A percentile compares a stretch with the other conserved stretches of the same genome.
These are phyloP conservation scores for Ochetophila trinervis DNA, from an alignment of 306 rosid species.

Conservation along the genomic window DNA sequence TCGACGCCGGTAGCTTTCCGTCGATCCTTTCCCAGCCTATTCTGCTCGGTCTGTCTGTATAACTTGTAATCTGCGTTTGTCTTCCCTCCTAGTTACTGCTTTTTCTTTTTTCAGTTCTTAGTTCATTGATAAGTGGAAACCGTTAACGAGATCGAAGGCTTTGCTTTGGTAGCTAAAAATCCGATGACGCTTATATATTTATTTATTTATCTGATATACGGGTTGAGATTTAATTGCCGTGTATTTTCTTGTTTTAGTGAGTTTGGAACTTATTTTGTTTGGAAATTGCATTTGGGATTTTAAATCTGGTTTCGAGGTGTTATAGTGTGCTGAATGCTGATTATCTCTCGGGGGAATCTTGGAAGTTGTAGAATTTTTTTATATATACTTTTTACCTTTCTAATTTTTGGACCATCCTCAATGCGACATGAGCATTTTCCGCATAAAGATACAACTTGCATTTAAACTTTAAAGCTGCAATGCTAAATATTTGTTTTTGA, in stretches of 20 bases:
- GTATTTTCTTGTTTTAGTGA: neutral
- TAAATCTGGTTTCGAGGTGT: neutral
- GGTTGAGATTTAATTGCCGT: no score
- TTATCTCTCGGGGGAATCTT: neutral
- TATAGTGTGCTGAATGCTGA: neutral
- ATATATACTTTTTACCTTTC: no score
- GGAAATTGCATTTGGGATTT: neutral
- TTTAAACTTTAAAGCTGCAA: no score
- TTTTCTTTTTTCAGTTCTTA: neutral
- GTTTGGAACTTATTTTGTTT: neutral
- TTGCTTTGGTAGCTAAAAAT: neutral
- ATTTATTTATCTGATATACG: neutral
- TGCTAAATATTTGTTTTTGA: no score
- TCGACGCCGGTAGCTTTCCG: neutral
- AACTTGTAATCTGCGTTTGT: no score
- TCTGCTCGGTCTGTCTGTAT: neutral
- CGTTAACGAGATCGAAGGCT: neutral
- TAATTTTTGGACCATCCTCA: no score
- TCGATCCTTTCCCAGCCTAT: neutral
- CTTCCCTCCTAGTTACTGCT: neutral
- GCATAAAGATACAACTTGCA: no score
- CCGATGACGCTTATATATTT: neutral
- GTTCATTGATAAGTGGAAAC: neutral
- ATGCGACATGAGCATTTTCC: neutral
- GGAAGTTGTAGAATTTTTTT: neutral